These are phyloP conservation scores for Cucurbita argyrosperma DNA, from an alignment of 306 rosid species.

Conservation along the genomic window DNA sequence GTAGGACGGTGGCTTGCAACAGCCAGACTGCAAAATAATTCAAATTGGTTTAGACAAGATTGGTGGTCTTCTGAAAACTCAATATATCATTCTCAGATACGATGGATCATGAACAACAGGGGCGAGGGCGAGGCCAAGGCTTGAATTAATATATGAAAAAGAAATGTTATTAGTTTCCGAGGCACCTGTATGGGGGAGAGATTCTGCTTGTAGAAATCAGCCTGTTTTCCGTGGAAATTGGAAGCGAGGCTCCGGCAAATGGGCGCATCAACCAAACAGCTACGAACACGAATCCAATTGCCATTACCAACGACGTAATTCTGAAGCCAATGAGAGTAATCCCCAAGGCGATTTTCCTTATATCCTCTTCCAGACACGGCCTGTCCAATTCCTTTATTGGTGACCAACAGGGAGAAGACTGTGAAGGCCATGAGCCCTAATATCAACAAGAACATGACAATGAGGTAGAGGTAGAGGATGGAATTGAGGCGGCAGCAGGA, in stretches of 20 bases:
- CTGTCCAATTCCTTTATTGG: slow-evolving; percentile 39
- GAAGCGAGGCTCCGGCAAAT: slow-evolving; percentile 34
- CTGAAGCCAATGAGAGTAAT: slow-evolving; percentile 74
- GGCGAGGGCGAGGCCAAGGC: neutral
- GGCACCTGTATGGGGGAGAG: slow-evolving; percentile 52
- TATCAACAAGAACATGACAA: slow-evolving; percentile 34
- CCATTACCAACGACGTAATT: slow-evolving; percentile 32
- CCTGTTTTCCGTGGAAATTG: slow-evolving; percentile 15
- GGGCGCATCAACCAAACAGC: slow-evolving; percentile 42
- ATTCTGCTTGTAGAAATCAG: slow-evolving; percentile 26
- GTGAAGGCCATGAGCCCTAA: slow-evolving; percentile 40
- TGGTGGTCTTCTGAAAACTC: neutral
- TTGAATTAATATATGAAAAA: no score
- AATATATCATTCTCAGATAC: neutral
- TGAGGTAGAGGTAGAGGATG: slow-evolving; percentile 37
- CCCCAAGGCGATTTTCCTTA: slow-evolving; percentile 34
- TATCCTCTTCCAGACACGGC: slow-evolving; percentile 35
- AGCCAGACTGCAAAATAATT: slow-evolving; percentile 40
- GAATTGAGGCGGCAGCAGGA: slow-evolving; percentile 33
- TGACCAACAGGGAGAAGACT: slow-evolving; percentile 37
- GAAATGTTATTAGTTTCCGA: no score
- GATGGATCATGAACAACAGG: neutral
- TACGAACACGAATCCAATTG: slow-evolving; percentile 49
- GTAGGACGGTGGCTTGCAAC: slow-evolving; percentile 70
- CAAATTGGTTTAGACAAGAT: neutral